phyloP scores from a whole-genome alignment of 2,329 filamentous ascomycete genomes.

The Cadophora gregata region DNA sequence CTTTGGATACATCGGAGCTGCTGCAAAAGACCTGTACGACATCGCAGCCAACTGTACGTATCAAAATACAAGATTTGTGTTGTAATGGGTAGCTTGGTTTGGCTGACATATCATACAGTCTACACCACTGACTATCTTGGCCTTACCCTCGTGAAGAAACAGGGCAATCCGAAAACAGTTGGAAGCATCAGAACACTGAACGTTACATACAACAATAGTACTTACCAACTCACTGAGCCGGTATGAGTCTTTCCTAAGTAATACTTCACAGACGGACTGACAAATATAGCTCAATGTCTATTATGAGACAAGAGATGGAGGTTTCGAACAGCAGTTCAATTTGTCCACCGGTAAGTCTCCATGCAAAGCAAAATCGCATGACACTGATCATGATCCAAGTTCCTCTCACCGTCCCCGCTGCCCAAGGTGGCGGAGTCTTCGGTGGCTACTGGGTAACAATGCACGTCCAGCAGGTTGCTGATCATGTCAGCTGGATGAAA shows the following conservation, averaged over 20 bases:
- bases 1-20: conserved; percentile 12
- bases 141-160: neutral
- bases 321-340: conserved; percentile 6
- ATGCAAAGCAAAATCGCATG: neutral
- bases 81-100: neutral
- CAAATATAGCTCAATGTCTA: conserved; percentile 1
- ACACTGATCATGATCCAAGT: neutral
- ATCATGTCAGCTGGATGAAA: conserved; percentile 15
- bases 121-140: conserved; percentile 13
- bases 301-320: conserved; percentile 3
- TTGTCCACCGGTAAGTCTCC: conserved; percentile 12
- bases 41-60: conserved; percentile 4
- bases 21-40: conserved; percentile 9
- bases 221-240: conserved; percentile 11
- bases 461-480: conserved; percentile 11
- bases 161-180: conserved; percentile 1
- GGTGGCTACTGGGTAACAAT: conserved; percentile 18
- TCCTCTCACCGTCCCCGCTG: conserved; percentile 4
- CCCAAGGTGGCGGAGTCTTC: conserved; percentile 10
- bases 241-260: neutral
- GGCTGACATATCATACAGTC: neutral
- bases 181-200: conserved; percentile 13
- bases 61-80: neutral
- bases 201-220: conserved; percentile 12
- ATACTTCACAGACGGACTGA: neutral